Evolutionary conservation across 1,139 yeast genomes (phyloP).

Genomic region (Dujonia santamariae): DNA sequence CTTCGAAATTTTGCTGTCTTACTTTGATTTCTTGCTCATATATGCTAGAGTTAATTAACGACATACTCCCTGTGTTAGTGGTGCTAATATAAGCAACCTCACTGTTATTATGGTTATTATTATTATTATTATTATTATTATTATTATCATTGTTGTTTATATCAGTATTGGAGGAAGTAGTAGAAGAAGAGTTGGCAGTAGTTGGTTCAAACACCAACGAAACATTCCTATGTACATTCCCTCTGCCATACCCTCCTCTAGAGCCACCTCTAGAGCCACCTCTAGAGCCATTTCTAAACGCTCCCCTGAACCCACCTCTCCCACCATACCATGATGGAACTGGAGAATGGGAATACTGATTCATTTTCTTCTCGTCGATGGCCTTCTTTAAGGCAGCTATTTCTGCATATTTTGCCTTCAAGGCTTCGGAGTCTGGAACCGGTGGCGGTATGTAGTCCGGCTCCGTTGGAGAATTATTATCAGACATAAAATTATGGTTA

Average conservation of each 20-base stretch:
- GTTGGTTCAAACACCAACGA: constrained; percentile 24
- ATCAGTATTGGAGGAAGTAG: no score
- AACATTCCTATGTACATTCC: constrained; percentile 20
- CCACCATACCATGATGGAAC: constrained; percentile 4
- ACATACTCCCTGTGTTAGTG: constrained; percentile 32
- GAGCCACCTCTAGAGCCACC: constrained; percentile 11
- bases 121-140: no score
- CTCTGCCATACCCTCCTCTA: constrained; percentile 6
- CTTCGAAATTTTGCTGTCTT: constrained; percentile 15
- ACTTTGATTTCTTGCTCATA: constrained; percentile 26
- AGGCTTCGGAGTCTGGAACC: constrained; percentile 17
- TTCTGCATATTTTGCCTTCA: constrained; percentile 30
- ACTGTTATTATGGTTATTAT: no score
- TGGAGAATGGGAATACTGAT: constrained; percentile 4
- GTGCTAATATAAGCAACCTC: constrained; percentile 5
- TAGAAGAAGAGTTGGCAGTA: no score
- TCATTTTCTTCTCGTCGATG: constrained; percentile 19
- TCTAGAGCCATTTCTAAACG: constrained; percentile 8
- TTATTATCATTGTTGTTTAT: no score
- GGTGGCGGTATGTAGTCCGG: constrained; percentile 2
- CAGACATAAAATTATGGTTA: no score
- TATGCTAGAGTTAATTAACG: constrained; percentile 31
- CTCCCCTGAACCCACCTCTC: neutral
- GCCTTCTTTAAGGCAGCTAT: constrained; percentile 31
- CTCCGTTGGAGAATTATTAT: no score